These are phyloP conservation scores for Murraya paniculata DNA, from an alignment of 345 rosid genomes.

Conservation along the genomic window DNA sequence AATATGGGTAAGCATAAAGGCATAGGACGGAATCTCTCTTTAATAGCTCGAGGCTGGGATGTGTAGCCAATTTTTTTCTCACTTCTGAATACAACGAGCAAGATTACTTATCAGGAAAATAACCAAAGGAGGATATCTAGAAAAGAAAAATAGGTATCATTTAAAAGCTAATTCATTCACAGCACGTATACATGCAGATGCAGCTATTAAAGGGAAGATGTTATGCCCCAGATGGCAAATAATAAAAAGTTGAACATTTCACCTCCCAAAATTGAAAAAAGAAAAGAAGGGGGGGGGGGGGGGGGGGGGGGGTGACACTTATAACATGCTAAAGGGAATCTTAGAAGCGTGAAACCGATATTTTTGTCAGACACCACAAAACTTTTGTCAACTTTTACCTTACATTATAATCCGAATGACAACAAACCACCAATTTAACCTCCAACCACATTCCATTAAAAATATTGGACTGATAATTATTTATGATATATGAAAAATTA, in stretches of 20 bases:
- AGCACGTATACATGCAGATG: background rate
- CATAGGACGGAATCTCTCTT: conserved; percentile 94
- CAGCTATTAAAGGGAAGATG: background rate
- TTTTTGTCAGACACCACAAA: background rate
- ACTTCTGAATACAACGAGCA: conserved; percentile 44
- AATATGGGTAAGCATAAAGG: conserved; percentile 84
- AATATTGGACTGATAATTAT: background rate
- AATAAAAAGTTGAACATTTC: conserved; percentile 1
- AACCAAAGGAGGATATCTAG: background rate
- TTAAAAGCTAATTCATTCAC: conserved; percentile 15
- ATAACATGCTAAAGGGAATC: background rate
- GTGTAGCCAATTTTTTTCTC: conserved; percentile 57
- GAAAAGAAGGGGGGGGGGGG: too few relatives aligned
- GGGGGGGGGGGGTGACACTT: too few relatives aligned
- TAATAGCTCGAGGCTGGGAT: conserved; percentile 46
- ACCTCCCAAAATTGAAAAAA: too few relatives aligned
- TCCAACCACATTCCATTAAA: conserved; percentile 2
- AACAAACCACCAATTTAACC: background rate
- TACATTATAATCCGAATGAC: conserved; percentile 10
- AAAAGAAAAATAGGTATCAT: background rate
- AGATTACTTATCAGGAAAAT: background rate
- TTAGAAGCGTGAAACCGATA: background rate
- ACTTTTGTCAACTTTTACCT: conserved; percentile 1
- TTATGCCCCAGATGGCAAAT: background rate
- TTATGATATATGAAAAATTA: background rate